phyloP scores from a whole-genome alignment of 1,284 basidiomycete species.

The Apiotrichum sp. region DNA sequence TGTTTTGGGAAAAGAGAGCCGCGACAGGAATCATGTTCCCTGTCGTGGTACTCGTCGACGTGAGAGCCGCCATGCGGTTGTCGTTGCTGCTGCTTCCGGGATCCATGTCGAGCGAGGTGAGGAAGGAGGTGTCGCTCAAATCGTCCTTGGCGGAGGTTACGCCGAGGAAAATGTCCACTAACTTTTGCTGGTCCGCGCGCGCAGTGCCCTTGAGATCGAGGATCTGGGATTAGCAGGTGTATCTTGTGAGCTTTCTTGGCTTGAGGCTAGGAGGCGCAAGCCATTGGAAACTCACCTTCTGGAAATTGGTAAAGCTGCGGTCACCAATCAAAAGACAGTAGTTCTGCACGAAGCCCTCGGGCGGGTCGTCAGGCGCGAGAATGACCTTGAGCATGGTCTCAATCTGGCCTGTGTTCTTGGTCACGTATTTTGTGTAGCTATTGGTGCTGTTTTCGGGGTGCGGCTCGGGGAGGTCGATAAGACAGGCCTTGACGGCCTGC shows the following conservation, averaged over 20 bases:
- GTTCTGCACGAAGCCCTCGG: constrained; percentile 87
- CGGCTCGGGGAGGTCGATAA: constrained; percentile 65
- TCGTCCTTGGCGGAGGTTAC: constrained; percentile 83
- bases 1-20: constrained; percentile 33
- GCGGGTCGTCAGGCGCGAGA: constrained; percentile 81
- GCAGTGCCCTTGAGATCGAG: constrained; percentile 92
- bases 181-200: constrained; percentile 74
- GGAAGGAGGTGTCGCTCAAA: constrained; percentile 78
- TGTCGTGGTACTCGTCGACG: constrained; percentile 6
- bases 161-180: constrained; percentile 84
- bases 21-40: constrained; percentile 11
- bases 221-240: constrained; percentile 54
- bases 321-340: constrained; percentile 89
- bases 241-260: too few species aligned
- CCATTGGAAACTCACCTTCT: constrained; percentile 62
- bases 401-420: constrained; percentile 69
- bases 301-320: constrained; percentile 89
- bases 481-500: constrained; percentile 73
- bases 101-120: constrained; percentile 91
- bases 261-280: too few species aligned
- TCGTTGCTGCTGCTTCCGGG: constrained; percentile 20
- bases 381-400: constrained; percentile 92
- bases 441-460: constrained; percentile 36
- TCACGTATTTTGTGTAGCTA: constrained; percentile 67
- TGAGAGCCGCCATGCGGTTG: not conserved